Conservation (phyloP, 805 yeast species). For the Teunomyces barrocoloradensis region DNA sequence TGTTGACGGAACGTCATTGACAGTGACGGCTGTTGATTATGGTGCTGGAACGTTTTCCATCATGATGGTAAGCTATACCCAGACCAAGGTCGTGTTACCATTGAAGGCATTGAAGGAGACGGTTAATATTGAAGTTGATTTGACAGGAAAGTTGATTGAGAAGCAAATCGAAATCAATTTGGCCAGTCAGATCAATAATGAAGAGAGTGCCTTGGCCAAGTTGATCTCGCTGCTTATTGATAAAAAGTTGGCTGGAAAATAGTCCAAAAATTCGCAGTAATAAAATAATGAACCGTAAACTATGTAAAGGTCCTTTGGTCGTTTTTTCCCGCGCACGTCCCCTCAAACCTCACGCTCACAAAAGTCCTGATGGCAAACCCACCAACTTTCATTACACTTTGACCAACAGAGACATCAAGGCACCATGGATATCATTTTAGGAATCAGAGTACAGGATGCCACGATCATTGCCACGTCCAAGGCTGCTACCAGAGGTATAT, state of each 20-base stretch:
- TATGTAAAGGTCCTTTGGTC: neutral
- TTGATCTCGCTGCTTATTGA: slow-evolving; percentile 41
- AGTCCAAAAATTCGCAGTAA: neutral
- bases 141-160: slow-evolving; percentile 88
- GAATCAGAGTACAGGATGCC: slow-evolving; percentile 75
- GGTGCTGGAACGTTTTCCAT: slow-evolving; percentile 60
- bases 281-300: neutral
- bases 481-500: slow-evolving; percentile 88
- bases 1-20: slow-evolving; percentile 89
- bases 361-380: slow-evolving; percentile 3
- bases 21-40: slow-evolving; percentile 78
- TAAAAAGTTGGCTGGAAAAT: slow-evolving; percentile 18
- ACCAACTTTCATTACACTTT: neutral
- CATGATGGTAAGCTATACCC: slow-evolving; percentile 91
- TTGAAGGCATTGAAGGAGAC: slow-evolving; percentile 55
- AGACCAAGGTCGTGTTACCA: slow-evolving; percentile 73
- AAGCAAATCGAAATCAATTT: slow-evolving; percentile 69
- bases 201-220: slow-evolving; percentile 47
- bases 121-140: slow-evolving; percentile 92
- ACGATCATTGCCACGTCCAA: slow-evolving; percentile 92
- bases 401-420: neutral
- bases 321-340: neutral
- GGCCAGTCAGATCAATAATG: slow-evolving; percentile 49
- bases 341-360: neutral
- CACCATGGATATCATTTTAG: slow-evolving; percentile 84